Evolutionary conservation across 192 early-diverging fungal species (phyloP).

Genomic region (Mortierella claussenii): DNA sequence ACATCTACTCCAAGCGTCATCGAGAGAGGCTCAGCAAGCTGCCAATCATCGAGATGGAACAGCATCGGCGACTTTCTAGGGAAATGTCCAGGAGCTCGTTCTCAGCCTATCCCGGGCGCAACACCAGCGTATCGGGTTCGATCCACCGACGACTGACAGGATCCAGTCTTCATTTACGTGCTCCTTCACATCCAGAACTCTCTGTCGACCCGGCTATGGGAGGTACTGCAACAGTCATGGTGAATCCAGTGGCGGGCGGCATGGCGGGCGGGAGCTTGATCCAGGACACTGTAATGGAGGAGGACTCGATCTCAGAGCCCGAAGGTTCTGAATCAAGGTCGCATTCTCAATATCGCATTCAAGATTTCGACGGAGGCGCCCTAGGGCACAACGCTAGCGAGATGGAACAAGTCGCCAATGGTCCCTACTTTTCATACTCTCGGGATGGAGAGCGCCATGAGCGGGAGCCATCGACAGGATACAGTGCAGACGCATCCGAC

Average conservation of each 20-base stretch:
- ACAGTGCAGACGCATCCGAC: conserved; percentile 5
- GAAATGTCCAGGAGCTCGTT: conserved; percentile 32
- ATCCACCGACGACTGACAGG: conserved; percentile 30
- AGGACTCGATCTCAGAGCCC: no score
- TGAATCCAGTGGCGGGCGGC: conserved; percentile 23
- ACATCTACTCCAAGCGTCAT: conserved; percentile 62
- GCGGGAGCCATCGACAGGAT: conserved; percentile 2
- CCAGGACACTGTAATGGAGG: conserved; percentile 19
- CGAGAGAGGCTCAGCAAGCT: conserved; percentile 25
- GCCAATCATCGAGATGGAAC: conserved; percentile 1
- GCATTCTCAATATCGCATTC: conserved; percentile 21
- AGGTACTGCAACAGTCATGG: conserved; percentile 18
- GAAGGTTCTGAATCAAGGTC: background rate
- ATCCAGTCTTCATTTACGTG: conserved; percentile 3
- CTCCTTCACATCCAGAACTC: conserved; percentile 22
- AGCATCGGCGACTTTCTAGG: background rate
- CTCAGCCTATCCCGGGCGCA: conserved; percentile 15
- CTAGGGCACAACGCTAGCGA: conserved; percentile 14
- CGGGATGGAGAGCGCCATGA: conserved; percentile 41
- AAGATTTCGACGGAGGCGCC: no score
- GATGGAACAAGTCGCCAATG: conserved; percentile 9
- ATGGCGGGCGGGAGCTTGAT: conserved; percentile 12
- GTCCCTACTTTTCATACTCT: conserved; percentile 41
- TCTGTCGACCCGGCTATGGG: conserved; percentile 11
- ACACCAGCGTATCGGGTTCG: conserved; percentile 12